Conservation (phyloP, 2,329 filamentous ascomycete genomes). For the Dactylonectria estremocensis region DNA sequence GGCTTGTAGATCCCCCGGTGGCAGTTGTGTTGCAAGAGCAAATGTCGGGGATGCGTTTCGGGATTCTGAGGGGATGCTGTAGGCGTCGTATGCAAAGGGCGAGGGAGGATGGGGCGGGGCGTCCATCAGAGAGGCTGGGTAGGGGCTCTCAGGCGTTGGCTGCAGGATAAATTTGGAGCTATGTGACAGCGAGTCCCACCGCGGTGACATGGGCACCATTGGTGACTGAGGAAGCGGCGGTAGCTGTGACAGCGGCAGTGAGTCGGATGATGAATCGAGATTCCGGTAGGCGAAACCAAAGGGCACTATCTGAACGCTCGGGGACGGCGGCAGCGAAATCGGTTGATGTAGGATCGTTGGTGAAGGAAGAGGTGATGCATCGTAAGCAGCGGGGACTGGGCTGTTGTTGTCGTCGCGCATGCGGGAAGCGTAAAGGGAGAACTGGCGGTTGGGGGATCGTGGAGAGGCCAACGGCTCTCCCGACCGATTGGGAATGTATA, state of each 20-base stretch:
- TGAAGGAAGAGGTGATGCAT: slow-evolving; percentile 46
- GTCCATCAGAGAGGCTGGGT: slow-evolving; percentile 46
- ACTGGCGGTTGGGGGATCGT: slow-evolving; percentile 42
- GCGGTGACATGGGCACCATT: slow-evolving; percentile 54
- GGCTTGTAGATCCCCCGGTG: slow-evolving; percentile 53
- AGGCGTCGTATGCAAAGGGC: slow-evolving; percentile 44
- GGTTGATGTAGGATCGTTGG: slow-evolving; percentile 38
- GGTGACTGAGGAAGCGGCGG: slow-evolving; percentile 53
- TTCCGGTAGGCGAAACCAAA: slow-evolving; percentile 42
- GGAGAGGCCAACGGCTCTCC: slow-evolving; percentile 23
- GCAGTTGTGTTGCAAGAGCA: slow-evolving; percentile 51
- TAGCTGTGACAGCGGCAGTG: slow-evolving; percentile 46
- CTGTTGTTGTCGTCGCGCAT: slow-evolving; percentile 40
- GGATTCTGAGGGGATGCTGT: slow-evolving; percentile 43
- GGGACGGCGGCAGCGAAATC: slow-evolving; percentile 42
- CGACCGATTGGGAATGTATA: slow-evolving; percentile 39
- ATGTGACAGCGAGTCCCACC: slow-evolving; percentile 62
- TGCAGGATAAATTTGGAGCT: slow-evolving; percentile 48
- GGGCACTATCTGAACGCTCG: slow-evolving; percentile 42
- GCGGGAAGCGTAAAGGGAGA: slow-evolving; percentile 40
- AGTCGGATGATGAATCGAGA: slow-evolving; percentile 37
- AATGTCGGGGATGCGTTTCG: slow-evolving; percentile 51
- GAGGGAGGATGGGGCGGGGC: slow-evolving; percentile 45
- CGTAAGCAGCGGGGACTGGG: slow-evolving; percentile 38
- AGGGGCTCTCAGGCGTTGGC: slow-evolving; percentile 35